Percentiles rank a stretch among this genome's conserved stretches.
Evolutionary conservation across 208 protist genomes (phyloP).

Genomic region (Sergeia podlipaevii): DNA sequence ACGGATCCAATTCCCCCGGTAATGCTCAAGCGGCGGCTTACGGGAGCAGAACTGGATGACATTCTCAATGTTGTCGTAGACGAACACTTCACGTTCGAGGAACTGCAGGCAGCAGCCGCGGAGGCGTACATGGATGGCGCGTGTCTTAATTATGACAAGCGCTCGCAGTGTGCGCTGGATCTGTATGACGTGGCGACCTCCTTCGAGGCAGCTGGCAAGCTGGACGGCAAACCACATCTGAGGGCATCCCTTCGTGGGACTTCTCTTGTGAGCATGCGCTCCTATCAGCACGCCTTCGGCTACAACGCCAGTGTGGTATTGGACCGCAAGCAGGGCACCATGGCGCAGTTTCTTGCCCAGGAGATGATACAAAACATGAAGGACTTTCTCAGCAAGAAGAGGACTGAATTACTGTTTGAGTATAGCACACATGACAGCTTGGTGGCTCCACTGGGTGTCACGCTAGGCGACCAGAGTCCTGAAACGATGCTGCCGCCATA

Average conservation of each 20-base stretch:
- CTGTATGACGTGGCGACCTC: background rate
- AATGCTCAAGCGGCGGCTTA: slow-evolving; percentile 18
- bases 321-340: slow-evolving; percentile 25
- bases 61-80: slow-evolving; percentile 22
- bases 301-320: slow-evolving; percentile 25
- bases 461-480: slow-evolving; percentile 40
- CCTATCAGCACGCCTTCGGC: slow-evolving; percentile 21
- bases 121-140: slow-evolving; percentile 30
- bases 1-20: slow-evolving; percentile 27
- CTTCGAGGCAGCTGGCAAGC: background rate
- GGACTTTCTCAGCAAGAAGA: slow-evolving; percentile 25
- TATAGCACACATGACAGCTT: slow-evolving; percentile 65
- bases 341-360: slow-evolving; percentile 40
- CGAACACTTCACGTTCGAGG: slow-evolving; percentile 30
- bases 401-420: too few species aligned
- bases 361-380: slow-evolving; percentile 44
- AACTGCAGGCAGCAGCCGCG: slow-evolving; percentile 28
- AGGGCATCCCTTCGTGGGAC: background rate
- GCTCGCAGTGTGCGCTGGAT: slow-evolving; percentile 14
- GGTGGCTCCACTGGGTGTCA: slow-evolving; percentile 36
- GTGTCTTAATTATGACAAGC: slow-evolving; percentile 25
- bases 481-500: slow-evolving; percentile 36
- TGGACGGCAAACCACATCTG: background rate
- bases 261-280: slow-evolving; percentile 9
- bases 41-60: slow-evolving; percentile 6